phyloP scores from a whole-genome alignment of 495 filamentous ascomycete genomes.

The Penicillium silybi region DNA sequence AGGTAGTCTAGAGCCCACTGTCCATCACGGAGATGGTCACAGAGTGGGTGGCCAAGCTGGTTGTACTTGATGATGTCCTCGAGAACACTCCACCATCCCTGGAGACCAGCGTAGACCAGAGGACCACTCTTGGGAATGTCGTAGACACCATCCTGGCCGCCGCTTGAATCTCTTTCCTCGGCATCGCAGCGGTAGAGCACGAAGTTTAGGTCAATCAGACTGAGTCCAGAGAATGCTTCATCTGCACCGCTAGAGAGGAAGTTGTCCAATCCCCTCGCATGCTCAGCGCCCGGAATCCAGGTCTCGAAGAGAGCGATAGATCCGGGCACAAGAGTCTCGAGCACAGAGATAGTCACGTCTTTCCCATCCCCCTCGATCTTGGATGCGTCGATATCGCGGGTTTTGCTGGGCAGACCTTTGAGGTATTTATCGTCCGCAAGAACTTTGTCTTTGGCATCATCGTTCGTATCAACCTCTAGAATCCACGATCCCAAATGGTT shows the following conservation, averaged over 20 bases:
- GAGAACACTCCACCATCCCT: conserved; percentile 97
- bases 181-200: conserved; percentile 87
- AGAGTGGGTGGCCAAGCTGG: conserved; percentile 87
- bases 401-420: conserved; percentile 75
- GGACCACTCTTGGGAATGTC: conserved; percentile 76
- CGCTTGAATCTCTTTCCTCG: conserved; percentile 80
- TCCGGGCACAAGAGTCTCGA: conserved; percentile 79
- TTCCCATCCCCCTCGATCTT: conserved; percentile 60
- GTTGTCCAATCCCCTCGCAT: conserved; percentile 72
- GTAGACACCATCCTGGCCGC: conserved; percentile 81
- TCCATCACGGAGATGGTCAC: conserved; percentile 85
- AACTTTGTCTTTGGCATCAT: conserved; percentile 59
- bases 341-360: conserved; percentile 76
- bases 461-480: conserved; percentile 72
- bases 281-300: conserved; percentile 81
- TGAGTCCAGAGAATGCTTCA: conserved; percentile 68
- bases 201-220: conserved; percentile 84
- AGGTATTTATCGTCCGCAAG: conserved; percentile 66
- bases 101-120: conserved; percentile 91
- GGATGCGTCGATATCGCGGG: conserved; percentile 67
- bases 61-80: conserved; percentile 83
- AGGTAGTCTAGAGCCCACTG: conserved; percentile 95
- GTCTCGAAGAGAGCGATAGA: conserved; percentile 95
- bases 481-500: conserved; percentile 85
- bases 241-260: conserved; percentile 79